Conservation (phyloP, 176 grass and related monocot species). For the barley (Hordeum vulgare) region MorexV3_pseudomolecules_assembly NC_058520.1:11575090-11575589, state of each 20-base stretch:
- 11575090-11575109: not conserved
- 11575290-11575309: slow-evolving; percentile 41
- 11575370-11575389: slow-evolving; percentile 46
- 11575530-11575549: slow-evolving; percentile 90
- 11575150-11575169: slow-evolving; percentile 56
- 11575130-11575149: slow-evolving; percentile 45
- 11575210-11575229: slow-evolving; percentile 84
- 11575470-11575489: slow-evolving; percentile 67
- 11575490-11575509: slow-evolving; percentile 84
- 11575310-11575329: slow-evolving; percentile 77
- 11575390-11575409: slow-evolving; percentile 55
- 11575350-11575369: slow-evolving; percentile 81
- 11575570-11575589: slow-evolving; percentile 83
- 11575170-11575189: slow-evolving; percentile 56
- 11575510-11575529: slow-evolving; percentile 90
- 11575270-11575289: slow-evolving; percentile 82
- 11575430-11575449: slow-evolving; percentile 77
- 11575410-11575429: slow-evolving; percentile 78
- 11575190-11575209: slow-evolving; percentile 58
- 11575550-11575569: slow-evolving; percentile 82
- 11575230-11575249: slow-evolving; percentile 84
- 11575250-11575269: slow-evolving; percentile 61
- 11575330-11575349: slow-evolving; percentile 53
- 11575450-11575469: slow-evolving; percentile 67
- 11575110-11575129: slow-evolving; percentile 59